Conservation (phyloP, 495 filamentous ascomycete species). For the Diplogelasinospora grovesii region DNA sequence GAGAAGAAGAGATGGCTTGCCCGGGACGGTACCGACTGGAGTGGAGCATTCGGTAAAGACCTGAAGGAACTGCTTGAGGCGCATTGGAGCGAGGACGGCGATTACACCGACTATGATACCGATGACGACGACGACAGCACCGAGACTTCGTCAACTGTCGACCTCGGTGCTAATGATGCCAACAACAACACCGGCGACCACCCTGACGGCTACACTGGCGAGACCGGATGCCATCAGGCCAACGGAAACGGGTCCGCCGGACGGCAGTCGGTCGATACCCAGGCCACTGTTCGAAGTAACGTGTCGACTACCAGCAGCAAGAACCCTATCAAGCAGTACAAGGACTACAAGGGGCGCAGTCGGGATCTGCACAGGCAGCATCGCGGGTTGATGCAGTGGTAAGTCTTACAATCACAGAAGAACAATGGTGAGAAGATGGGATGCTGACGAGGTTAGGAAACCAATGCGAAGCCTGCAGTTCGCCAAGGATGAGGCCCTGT, state of each 20-base stretch:
- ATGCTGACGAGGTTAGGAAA: constrained; percentile 26
- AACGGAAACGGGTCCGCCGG: constrained; percentile 7
- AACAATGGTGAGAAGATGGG: no score
- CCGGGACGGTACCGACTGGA: constrained; percentile 80
- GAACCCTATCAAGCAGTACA: constrained; percentile 41
- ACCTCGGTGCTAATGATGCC: constrained; percentile 44
- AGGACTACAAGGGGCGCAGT: constrained; percentile 47
- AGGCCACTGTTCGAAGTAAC: constrained; percentile 9
- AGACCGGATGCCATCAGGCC: constrained; percentile 1
- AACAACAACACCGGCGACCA: constrained; percentile 14
- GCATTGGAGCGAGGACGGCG: constrained; percentile 23
- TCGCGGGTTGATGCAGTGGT: constrained; percentile 71
- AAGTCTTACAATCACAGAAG: neutral
- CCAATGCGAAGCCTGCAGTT: constrained; percentile 63
- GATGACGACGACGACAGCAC: constrained; percentile 38
- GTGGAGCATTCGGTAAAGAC: constrained; percentile 70
- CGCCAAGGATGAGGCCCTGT: constrained; percentile 62
- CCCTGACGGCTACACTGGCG: neutral
- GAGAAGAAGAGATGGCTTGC: constrained; percentile 74
- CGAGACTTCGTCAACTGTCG: constrained; percentile 28
- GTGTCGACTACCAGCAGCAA: constrained; percentile 20
- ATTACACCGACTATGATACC: constrained; percentile 28
- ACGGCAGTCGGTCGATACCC: constrained; percentile 11
- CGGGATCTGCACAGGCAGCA: constrained; percentile 60
- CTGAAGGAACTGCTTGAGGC: constrained; percentile 34